Percentiles rank a stretch among this genome's conserved stretches.
phyloP scores from a whole-genome alignment of 768 basidiomycete species.

The Lactarius sanguifluus region DNA sequence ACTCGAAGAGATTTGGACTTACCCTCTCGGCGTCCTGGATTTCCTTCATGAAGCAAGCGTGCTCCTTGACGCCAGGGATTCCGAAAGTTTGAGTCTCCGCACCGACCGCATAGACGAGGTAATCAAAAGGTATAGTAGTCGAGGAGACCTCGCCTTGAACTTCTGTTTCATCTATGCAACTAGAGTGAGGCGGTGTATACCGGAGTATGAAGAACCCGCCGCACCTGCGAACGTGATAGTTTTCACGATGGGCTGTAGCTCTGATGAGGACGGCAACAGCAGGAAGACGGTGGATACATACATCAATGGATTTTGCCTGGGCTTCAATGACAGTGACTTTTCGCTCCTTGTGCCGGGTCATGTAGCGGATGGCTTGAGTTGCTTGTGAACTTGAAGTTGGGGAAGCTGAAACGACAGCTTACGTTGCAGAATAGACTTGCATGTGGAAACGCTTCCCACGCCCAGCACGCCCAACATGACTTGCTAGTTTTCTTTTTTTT shows the following conservation, averaged over 20 bases:
- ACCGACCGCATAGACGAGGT: conserved; percentile 94
- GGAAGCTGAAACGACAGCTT: conserved; percentile 30
- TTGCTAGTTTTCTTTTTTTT: too few relatives aligned
- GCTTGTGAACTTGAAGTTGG: conserved; percentile 35
- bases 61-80: conserved; percentile 90
- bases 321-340: conserved; percentile 91
- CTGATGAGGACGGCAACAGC: conserved; percentile 21
- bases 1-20: conserved; percentile 21
- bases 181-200: conserved; percentile 11
- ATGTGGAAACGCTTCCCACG: too few relatives aligned
- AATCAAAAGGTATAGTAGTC: conserved; percentile 89
- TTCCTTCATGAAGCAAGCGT: conserved; percentile 99
- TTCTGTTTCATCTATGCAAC: conserved; percentile 67
- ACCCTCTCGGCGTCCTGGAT: conserved; percentile 91
- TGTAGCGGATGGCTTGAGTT: conserved; percentile 68
- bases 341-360: conserved; percentile 89
- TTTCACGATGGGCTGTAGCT: conserved; percentile 69
- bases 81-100: conserved; percentile 95
- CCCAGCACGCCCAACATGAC: too few relatives aligned
- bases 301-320: conserved; percentile 87
- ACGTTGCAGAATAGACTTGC: conserved; percentile 82
- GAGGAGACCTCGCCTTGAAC: conserved; percentile 70
- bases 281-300: conserved; percentile 35
- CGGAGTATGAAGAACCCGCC: background rate
- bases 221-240: conserved; percentile 87